phyloP scores from a whole-genome alignment of 805 yeast genomes.

The Lachancea meyersii region DNA sequence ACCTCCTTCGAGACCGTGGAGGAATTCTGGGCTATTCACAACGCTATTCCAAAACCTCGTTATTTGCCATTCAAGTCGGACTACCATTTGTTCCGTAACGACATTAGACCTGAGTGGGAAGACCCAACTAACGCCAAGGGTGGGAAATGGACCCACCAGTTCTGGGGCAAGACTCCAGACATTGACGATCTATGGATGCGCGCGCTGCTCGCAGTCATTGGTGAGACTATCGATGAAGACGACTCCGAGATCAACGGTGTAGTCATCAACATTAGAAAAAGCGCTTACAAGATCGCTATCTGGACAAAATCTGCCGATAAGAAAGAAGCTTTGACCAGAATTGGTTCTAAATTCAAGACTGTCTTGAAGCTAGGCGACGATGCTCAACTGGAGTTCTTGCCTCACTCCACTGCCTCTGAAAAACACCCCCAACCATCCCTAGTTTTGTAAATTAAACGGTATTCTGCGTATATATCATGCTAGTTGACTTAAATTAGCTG shows the following conservation, averaged over 20 bases:
- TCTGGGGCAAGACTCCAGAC: constrained; percentile 53
- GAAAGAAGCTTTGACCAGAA: constrained; percentile 54
- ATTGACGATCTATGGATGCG: constrained; percentile 91
- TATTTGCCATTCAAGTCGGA: constrained; percentile 90
- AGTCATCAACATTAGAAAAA: constrained; percentile 81
- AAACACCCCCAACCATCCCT: constrained; percentile 32
- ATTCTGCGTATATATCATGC: constrained; percentile 3
- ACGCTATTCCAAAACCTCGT: constrained; percentile 85
- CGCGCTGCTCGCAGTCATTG: constrained; percentile 81
- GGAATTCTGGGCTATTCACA: constrained; percentile 97
- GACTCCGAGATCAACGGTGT: constrained; percentile 89
- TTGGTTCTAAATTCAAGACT: constrained; percentile 83
- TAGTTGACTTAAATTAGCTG: constrained; percentile 1
- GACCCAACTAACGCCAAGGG: constrained; percentile 81
- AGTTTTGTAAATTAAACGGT: constrained; percentile 27
- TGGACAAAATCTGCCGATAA: constrained; percentile 81
- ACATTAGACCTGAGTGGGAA: constrained; percentile 98
- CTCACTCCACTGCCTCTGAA: constrained; percentile 31
- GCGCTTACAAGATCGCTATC: constrained; percentile 75
- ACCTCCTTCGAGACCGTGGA: constrained; percentile 91
- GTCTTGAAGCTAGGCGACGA: constrained; percentile 68
- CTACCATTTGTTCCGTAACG: constrained; percentile 90
- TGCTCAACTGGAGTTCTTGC: constrained; percentile 70
- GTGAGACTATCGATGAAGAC: constrained; percentile 85
- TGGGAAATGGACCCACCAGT: constrained; percentile 88